Conservation (phyloP, 2,329 filamentous ascomycete genomes). For the Ophiostoma australiae region DNA sequence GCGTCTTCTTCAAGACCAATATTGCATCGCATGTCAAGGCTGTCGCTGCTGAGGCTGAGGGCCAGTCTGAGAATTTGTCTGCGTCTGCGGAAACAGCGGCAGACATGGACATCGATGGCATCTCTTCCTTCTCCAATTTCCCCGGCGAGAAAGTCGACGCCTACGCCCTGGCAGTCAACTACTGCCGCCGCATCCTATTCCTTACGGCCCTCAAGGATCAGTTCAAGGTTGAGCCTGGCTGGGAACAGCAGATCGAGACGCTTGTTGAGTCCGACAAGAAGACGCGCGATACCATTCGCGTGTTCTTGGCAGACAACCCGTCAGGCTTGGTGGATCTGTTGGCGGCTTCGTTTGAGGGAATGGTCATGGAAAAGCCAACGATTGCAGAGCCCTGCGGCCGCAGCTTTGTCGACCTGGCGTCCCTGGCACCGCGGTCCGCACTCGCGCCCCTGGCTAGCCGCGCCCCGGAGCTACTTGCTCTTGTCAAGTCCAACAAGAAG, state of each 20-base stretch:
- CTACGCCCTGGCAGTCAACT: constrained; percentile 65
- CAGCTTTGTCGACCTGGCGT: constrained; percentile 51
- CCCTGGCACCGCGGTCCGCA: constrained; percentile 34
- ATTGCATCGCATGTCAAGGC: constrained; percentile 25
- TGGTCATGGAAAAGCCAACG: constrained; percentile 42
- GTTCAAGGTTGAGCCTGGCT: constrained; percentile 66
- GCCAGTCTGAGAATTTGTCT: constrained; percentile 11
- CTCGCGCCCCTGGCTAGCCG: constrained; percentile 47
- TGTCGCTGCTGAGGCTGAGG: constrained; percentile 20
- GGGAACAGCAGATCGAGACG: constrained; percentile 74
- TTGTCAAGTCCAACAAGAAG: constrained; percentile 67
- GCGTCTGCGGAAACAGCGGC: not conserved
- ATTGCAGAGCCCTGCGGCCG: constrained; percentile 47
- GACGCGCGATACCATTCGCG: constrained; percentile 55
- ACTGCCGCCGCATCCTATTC: constrained; percentile 54
- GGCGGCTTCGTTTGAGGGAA: constrained; percentile 53
- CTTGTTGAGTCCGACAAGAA: constrained; percentile 65
- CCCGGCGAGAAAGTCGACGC: constrained; percentile 46
- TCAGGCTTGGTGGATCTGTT: constrained; percentile 43
- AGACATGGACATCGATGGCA: constrained; percentile 39
- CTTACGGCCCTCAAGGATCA: constrained; percentile 43
- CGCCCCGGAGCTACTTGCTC: constrained; percentile 50
- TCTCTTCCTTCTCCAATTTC: constrained; percentile 45
- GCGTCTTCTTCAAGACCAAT: constrained; percentile 44
- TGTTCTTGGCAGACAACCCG: constrained; percentile 43